These are phyloP conservation scores for Canavalia ensiformis DNA, from an alignment of 306 rosid species.

Conservation along the genomic window DNA sequence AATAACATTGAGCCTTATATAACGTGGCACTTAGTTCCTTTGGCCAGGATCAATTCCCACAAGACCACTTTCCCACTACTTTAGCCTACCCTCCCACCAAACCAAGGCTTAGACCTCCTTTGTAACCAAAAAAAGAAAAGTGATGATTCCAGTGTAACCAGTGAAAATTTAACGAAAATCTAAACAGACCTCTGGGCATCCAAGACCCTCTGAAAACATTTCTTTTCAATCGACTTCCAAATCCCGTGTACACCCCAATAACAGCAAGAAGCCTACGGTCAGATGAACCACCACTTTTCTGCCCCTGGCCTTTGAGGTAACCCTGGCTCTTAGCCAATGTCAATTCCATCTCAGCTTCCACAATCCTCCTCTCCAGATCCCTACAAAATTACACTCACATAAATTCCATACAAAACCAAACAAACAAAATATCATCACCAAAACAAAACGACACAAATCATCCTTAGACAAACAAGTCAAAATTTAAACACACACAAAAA, in stretches of 20 bases:
- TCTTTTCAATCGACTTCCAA: constrained; percentile 86
- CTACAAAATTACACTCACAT: constrained; percentile 51
- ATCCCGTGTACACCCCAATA: constrained; percentile 96
- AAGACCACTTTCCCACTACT: constrained; percentile 22
- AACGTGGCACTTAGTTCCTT: constrained; percentile 18
- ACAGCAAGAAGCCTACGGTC: constrained; percentile 84
- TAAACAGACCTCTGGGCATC: constrained; percentile 94
- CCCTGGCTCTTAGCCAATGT: constrained; percentile 97
- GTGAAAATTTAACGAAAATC: constrained; percentile 6
- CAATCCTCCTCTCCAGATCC: constrained; percentile 94
- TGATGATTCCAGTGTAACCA: neutral
- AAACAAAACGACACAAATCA: constrained; percentile 16
- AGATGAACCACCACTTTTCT: constrained; percentile 65
- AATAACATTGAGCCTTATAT: constrained; percentile 15
- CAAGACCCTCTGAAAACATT: constrained; percentile 91
- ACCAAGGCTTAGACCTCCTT: constrained; percentile 26
- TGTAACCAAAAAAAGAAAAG: neutral
- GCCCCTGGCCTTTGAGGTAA: constrained; percentile 71
- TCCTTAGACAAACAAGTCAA: neutral
- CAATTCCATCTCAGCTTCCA: constrained; percentile 95
- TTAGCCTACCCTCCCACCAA: constrained; percentile 20
- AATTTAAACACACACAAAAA: neutral
- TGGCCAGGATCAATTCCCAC: constrained; percentile 1
- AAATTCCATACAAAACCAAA: constrained; percentile 3
- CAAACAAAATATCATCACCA: neutral